A percentile compares a stretch with the other conserved stretches of the same genome.
These are phyloP conservation scores for Aegilops longissima DNA, from an alignment of 176 grass and related monocot species.

Conservation along the genomic window DNA sequence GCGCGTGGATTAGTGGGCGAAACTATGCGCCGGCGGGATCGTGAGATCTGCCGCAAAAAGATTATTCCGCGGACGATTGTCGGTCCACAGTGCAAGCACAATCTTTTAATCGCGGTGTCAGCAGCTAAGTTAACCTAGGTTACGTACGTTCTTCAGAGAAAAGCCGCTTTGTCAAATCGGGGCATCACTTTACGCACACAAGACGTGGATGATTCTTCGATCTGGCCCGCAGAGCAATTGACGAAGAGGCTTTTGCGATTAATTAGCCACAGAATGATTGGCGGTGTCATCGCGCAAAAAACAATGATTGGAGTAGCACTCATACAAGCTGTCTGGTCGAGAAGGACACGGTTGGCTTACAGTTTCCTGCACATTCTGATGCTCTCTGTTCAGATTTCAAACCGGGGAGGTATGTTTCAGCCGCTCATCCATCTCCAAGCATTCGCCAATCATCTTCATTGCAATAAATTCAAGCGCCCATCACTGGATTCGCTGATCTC, in stretches of 20 bases:
- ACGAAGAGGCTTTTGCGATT: background rate
- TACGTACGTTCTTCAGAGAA: background rate
- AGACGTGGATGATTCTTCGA: constrained; percentile 1
- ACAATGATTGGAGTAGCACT: background rate
- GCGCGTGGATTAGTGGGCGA: background rate
- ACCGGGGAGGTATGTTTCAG: background rate
- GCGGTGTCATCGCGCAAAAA: background rate
- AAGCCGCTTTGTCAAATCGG: background rate
- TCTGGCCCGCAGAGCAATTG: background rate
- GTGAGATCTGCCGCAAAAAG: background rate
- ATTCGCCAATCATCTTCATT: background rate
- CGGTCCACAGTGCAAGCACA: background rate
- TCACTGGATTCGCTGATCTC: background rate
- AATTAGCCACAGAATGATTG: background rate
- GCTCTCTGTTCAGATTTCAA: background rate
- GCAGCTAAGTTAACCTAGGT: constrained; percentile 22
- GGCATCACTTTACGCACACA: background rate
- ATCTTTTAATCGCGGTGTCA: background rate
- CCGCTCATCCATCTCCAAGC: background rate
- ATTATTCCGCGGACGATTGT: background rate
- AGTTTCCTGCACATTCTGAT: background rate
- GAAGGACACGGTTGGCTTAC: background rate
- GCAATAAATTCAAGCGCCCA: background rate
- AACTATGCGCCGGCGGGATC: background rate
- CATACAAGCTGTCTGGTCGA: background rate